These are phyloP conservation scores for Butyriboletus loyo DNA, from an alignment of 768 basidiomycete genomes.

Conservation along the genomic window DNA sequence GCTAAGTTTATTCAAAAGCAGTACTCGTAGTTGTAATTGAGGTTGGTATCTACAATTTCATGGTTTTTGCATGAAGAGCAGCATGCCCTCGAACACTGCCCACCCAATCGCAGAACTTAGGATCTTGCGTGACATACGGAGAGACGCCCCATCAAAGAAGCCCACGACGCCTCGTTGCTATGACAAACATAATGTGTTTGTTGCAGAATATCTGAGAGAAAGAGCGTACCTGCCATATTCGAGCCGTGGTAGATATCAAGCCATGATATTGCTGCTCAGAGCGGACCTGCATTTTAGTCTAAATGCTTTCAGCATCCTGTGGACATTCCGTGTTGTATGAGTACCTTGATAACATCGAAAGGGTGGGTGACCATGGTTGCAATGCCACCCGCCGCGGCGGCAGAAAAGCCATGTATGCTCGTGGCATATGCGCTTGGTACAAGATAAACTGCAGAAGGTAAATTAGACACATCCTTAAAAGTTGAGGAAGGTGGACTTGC, in stretches of 20 bases:
- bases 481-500: slow-evolving; percentile 38
- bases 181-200: not conserved
- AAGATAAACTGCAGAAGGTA: slow-evolving; percentile 35
- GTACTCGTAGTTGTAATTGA: slow-evolving; percentile 48
- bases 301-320: slow-evolving; percentile 1
- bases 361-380: slow-evolving; percentile 88
- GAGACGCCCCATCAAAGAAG: slow-evolving; percentile 82
- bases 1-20: slow-evolving; percentile 88
- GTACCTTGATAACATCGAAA: slow-evolving; percentile 92
- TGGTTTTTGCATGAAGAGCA: slow-evolving; percentile 52
- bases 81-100: slow-evolving; percentile 82
- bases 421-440: slow-evolving; percentile 45
- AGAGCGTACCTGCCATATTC: slow-evolving; percentile 64
- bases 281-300: slow-evolving; percentile 95
- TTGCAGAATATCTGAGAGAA: not conserved
- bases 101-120: slow-evolving; percentile 88
- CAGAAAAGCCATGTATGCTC: slow-evolving; percentile 59
- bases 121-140: slow-evolving; percentile 84
- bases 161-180: slow-evolving; percentile 80
- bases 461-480: slow-evolving; percentile 7
- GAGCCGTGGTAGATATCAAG: slow-evolving; percentile 56
- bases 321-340: not conserved
- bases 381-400: slow-evolving; percentile 77
- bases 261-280: slow-evolving; percentile 72
- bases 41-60: slow-evolving; percentile 3